These are phyloP conservation scores for Elongisporangium anandrum DNA, from an alignment of 352 stramenopile species.

Conservation along the genomic window DNA sequence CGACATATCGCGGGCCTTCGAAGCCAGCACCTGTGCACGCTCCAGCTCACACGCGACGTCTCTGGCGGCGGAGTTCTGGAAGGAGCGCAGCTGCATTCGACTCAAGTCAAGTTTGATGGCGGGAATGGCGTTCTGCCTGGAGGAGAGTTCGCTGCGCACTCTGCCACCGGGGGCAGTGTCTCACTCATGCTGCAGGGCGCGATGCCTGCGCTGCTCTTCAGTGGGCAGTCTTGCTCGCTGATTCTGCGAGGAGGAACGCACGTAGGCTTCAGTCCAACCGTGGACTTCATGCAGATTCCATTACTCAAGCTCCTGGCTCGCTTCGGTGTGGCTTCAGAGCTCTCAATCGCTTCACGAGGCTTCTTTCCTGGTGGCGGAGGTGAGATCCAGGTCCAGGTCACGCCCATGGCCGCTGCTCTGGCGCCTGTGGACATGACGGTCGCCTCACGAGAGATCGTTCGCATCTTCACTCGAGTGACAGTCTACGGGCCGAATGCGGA, in stretches of 20 bases:
- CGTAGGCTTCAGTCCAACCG: conserved; percentile 51
- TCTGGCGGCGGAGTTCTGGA: conserved; percentile 19
- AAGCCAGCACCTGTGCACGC: conserved; percentile 80
- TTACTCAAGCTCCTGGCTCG: conserved; percentile 29
- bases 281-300: conserved; percentile 57
- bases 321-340: conserved; percentile 30
- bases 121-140: conserved; percentile 5
- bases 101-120: conserved; percentile 32
- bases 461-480: conserved; percentile 36
- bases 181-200: conserved; percentile 66
- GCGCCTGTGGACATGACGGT: conserved; percentile 35
- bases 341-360: conserved; percentile 38
- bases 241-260: conserved; percentile 50
- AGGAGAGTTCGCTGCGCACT: conserved; percentile 23
- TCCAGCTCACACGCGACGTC: conserved; percentile 49
- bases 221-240: conserved; percentile 17
- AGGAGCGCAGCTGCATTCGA: conserved; percentile 45
- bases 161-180: conserved; percentile 48
- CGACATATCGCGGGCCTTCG: conserved; percentile 66
- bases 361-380: conserved; percentile 48
- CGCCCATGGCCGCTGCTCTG: conserved; percentile 14
- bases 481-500: conserved; percentile 31
- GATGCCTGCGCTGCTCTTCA: conserved; percentile 43
- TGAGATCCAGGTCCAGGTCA: conserved; percentile 26
- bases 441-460: conserved; percentile 19